Conservation (phyloP, 345 rosid genomes). For the Conringia planisiliqua region DNA sequence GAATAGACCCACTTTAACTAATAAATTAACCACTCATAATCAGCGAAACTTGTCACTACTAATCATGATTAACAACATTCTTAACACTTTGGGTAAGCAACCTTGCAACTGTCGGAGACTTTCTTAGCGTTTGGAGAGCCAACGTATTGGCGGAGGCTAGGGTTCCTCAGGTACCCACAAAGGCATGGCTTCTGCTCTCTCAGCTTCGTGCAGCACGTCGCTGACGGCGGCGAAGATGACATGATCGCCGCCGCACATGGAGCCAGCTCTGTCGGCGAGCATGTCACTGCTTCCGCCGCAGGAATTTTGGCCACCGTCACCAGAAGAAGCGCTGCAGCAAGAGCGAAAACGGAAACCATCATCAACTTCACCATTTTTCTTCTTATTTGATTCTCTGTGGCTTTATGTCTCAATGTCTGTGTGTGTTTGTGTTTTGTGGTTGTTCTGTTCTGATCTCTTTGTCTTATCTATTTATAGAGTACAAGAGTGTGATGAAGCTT, state of each 20-base stretch:
- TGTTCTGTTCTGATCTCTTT: background rate
- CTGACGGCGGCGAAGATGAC: slow-evolving; percentile 40
- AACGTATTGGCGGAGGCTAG: slow-evolving; percentile 39
- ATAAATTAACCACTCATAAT: slow-evolving; percentile 6
- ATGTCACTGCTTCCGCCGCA: slow-evolving; percentile 47
- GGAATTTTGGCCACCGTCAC: slow-evolving; percentile 1
- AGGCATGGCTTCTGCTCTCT: slow-evolving; percentile 68
- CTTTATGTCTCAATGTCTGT: background rate
- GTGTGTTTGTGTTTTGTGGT: background rate
- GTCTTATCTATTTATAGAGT: no score
- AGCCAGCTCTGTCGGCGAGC: slow-evolving; percentile 46
- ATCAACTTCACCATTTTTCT: slow-evolving; percentile 24
- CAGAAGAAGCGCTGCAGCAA: background rate
- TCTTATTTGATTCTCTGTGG: background rate
- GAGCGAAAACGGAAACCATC: background rate
- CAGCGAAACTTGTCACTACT: slow-evolving; percentile 1
- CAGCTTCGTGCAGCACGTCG: slow-evolving; percentile 50
- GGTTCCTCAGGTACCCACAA: slow-evolving; percentile 56
- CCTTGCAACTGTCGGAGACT: slow-evolving; percentile 38
- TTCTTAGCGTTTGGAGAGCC: slow-evolving; percentile 48
- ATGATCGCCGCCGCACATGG: slow-evolving; percentile 44
- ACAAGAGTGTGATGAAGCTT: no score
- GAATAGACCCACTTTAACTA: background rate
- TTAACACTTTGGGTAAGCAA: slow-evolving; percentile 47
- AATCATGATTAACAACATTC: background rate